A percentile compares a stretch with the other conserved stretches of the same genome.
phyloP scores from a whole-genome alignment of 2,329 filamentous ascomycete genomes.

The Claviceps arundinis region DNA sequence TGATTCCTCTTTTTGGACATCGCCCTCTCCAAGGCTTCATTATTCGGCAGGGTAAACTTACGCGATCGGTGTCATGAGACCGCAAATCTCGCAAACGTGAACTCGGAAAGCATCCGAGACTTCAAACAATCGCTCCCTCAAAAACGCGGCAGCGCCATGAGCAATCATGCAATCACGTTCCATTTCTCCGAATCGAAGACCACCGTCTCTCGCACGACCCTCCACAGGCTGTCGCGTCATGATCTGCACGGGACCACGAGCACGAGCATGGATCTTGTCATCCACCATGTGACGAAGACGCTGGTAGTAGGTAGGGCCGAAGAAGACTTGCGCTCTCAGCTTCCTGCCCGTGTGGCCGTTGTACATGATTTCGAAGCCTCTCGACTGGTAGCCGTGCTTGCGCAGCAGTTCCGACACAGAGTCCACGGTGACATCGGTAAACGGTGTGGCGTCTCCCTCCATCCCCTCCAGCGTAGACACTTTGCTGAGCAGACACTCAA shows the following conservation, averaged over 20 bases:
- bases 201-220: slow-evolving; percentile 94
- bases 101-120: slow-evolving; percentile 97
- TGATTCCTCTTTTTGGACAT: neutral
- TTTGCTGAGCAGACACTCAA: slow-evolving; percentile 95
- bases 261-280: slow-evolving; percentile 99
- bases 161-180: slow-evolving; percentile 99
- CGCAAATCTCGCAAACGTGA: slow-evolving; percentile 96
- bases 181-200: slow-evolving; percentile 99
- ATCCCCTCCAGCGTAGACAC: slow-evolving; percentile 86
- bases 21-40: neutral
- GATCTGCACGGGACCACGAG: slow-evolving; percentile 91
- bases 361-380: slow-evolving; percentile 97
- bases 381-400: slow-evolving; percentile 87
- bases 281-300: slow-evolving; percentile 98
- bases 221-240: slow-evolving; percentile 95
- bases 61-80: slow-evolving; percentile 97
- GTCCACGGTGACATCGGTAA: slow-evolving; percentile 94
- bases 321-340: slow-evolving; percentile 85
- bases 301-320: slow-evolving; percentile 97
- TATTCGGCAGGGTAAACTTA: slow-evolving; percentile 40
- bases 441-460: slow-evolving; percentile 94
- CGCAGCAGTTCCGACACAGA: slow-evolving; percentile 77
- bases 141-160: slow-evolving; percentile 91
- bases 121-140: slow-evolving; percentile 95
- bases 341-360: slow-evolving; percentile 95